Conservation (phyloP, 2,329 filamentous ascomycete genomes). For the Myriosclerotinia curreyana region DNA sequence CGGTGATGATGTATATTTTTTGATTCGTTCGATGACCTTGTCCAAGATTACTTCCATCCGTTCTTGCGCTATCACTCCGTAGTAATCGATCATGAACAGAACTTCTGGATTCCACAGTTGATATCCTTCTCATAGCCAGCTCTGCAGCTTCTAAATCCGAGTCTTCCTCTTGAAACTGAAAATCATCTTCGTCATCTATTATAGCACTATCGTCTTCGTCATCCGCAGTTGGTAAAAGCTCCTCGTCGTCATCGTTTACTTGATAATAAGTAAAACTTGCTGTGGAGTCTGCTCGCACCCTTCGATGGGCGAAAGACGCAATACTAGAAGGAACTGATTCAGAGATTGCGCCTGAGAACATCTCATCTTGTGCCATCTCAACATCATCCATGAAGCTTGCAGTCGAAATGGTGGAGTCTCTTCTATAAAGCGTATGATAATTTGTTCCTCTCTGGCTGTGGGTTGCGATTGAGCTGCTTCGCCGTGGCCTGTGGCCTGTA, state of each 20-base stretch:
- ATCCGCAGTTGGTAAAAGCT: slow-evolving; percentile 38
- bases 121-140: slow-evolving; percentile 53
- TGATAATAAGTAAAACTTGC: slow-evolving; percentile 89
- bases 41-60: slow-evolving; percentile 60
- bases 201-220: slow-evolving; percentile 42
- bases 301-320: slow-evolving; percentile 85
- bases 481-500: slow-evolving; percentile 27
- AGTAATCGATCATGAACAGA: slow-evolving; percentile 65
- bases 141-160: slow-evolving; percentile 40
- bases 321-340: slow-evolving; percentile 95
- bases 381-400: slow-evolving; percentile 88
- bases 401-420: slow-evolving; percentile 68
- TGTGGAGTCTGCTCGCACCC: slow-evolving; percentile 75
- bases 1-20: slow-evolving; percentile 88
- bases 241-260: slow-evolving; percentile 59
- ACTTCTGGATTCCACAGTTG: slow-evolving; percentile 56
- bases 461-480: slow-evolving; percentile 38
- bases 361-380: slow-evolving; percentile 98
- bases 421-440: slow-evolving; percentile 52
- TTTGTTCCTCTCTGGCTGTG: slow-evolving; percentile 35
- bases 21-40: slow-evolving; percentile 68
- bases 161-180: slow-evolving; percentile 37
- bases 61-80: slow-evolving; percentile 66
- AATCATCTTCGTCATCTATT: slow-evolving; percentile 42
- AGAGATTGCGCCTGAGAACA: slow-evolving; percentile 88